These are phyloP conservation scores for Tolypocladium ovalisporum DNA, from an alignment of 2,329 filamentous ascomycete species.

Conservation along the genomic window DNA sequence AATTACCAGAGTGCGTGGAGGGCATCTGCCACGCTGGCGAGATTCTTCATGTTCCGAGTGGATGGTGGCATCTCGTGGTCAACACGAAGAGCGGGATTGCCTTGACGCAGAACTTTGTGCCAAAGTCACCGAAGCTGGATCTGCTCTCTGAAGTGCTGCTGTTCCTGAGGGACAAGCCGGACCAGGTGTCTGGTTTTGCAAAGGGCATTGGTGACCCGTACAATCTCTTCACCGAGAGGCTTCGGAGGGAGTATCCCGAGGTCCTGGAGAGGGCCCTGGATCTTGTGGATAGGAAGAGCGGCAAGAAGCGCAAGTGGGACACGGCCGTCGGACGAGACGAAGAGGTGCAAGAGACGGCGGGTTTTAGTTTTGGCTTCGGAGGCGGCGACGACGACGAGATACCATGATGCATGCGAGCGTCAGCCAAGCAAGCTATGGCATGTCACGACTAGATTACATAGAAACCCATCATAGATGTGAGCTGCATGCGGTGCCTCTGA, in stretches of 20 bases:
- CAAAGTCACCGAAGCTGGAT: conserved; percentile 38
- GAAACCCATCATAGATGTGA: background rate
- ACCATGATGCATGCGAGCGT: conserved; percentile 16
- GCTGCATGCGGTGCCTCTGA: too few relatives aligned
- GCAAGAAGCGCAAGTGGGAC: conserved; percentile 81
- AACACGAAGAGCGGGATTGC: conserved; percentile 80
- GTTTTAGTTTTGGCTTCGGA: conserved; percentile 47
- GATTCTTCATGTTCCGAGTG: conserved; percentile 82
- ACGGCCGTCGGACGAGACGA: conserved; percentile 44
- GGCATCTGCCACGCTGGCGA: conserved; percentile 78
- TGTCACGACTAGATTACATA: background rate
- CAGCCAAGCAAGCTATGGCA: background rate
- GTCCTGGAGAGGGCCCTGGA: conserved; percentile 55
- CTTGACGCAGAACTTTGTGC: conserved; percentile 92
- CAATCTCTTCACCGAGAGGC: conserved; percentile 59
- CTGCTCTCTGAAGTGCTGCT: conserved; percentile 65
- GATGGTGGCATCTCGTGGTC: conserved; percentile 95
- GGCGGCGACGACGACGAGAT: conserved; percentile 36
- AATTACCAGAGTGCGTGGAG: conserved; percentile 67
- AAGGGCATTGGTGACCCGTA: conserved; percentile 62
- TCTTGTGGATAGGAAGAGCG: conserved; percentile 51
- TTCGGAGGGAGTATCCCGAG: conserved; percentile 52
- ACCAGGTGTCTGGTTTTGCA: conserved; percentile 80
- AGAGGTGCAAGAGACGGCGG: conserved; percentile 20
- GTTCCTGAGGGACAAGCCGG: conserved; percentile 71